Conservation (phyloP, 768 basidiomycete species). For the Rickenella mellea region DNA sequence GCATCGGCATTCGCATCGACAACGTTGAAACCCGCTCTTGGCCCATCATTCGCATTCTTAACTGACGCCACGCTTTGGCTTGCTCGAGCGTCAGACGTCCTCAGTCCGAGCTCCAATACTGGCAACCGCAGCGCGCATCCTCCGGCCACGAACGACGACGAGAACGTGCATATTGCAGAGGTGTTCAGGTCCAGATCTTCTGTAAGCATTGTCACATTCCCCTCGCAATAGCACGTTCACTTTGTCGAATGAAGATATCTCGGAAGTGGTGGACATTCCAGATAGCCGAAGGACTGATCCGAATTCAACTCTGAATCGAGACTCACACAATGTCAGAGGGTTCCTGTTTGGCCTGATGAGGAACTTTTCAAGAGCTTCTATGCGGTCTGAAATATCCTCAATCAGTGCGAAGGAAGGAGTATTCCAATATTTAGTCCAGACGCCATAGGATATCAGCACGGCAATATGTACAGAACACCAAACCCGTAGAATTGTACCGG, state of each 20-base stretch:
- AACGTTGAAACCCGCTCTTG: constrained; percentile 59
- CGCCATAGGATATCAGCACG: background rate
- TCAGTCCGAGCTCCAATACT: too few species aligned
- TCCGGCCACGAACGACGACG: constrained; percentile 7
- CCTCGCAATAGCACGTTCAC: background rate
- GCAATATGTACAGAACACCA: background rate
- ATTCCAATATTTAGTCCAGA: background rate
- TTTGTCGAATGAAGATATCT: background rate
- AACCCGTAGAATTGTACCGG: background rate
- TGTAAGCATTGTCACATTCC: constrained; percentile 20
- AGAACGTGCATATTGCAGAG: constrained; percentile 26
- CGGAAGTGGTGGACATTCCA: background rate
- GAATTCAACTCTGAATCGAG: too few species aligned
- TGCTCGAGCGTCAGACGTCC: constrained; percentile 16
- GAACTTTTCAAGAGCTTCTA: too few species aligned
- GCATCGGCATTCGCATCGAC: constrained; percentile 24
- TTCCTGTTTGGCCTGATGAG: too few species aligned
- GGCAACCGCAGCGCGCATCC: too few species aligned
- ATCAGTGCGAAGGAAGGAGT: background rate
- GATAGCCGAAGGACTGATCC: background rate
- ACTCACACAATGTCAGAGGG: too few species aligned
- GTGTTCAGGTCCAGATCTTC: constrained; percentile 33
- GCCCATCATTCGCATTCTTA: constrained; percentile 65
- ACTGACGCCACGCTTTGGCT: constrained; percentile 74
- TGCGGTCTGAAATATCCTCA: too few species aligned